Evolutionary conservation across 2,329 filamentous ascomycete species (phyloP).

Genomic region (Chrysosporium keratinophilum): DNA sequence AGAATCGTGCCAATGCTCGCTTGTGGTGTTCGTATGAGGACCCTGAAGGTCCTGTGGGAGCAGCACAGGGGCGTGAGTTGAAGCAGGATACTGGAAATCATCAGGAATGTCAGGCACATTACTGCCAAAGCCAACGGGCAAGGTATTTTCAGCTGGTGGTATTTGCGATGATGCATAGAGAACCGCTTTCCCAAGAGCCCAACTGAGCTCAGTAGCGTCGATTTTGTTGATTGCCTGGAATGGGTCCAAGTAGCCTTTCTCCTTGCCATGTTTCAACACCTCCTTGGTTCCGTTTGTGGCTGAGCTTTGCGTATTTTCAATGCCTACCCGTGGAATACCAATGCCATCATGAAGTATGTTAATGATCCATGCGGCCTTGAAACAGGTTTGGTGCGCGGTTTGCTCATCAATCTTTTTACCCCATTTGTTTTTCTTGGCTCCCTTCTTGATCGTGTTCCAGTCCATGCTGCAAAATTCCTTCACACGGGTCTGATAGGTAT

Average conservation of each 20-base stretch:
- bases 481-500: constrained; percentile 77
- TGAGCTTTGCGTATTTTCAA: constrained; percentile 52
- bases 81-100: constrained; percentile 70
- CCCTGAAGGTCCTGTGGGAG: constrained; percentile 18
- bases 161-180: constrained; percentile 88
- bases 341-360: constrained; percentile 95
- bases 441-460: constrained; percentile 65
- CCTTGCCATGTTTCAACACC: constrained; percentile 56
- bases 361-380: constrained; percentile 97
- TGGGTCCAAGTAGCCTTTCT: constrained; percentile 66
- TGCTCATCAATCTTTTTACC: constrained; percentile 63
- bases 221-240: constrained; percentile 94
- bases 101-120: constrained; percentile 58
- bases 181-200: constrained; percentile 94
- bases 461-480: constrained; percentile 72
- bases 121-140: constrained; percentile 86
- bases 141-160: constrained; percentile 49
- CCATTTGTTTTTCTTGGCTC: constrained; percentile 56
- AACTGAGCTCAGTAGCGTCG: constrained; percentile 82
- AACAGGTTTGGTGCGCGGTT: constrained; percentile 78
- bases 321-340: constrained; percentile 72
- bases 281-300: constrained; percentile 63
- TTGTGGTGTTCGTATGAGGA: constrained; percentile 23
- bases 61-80: constrained; percentile 27
- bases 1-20: constrained; percentile 49